Base-by-base conservation (phyloP, 805 yeast species). In the Candida nanaspora region DNA sequence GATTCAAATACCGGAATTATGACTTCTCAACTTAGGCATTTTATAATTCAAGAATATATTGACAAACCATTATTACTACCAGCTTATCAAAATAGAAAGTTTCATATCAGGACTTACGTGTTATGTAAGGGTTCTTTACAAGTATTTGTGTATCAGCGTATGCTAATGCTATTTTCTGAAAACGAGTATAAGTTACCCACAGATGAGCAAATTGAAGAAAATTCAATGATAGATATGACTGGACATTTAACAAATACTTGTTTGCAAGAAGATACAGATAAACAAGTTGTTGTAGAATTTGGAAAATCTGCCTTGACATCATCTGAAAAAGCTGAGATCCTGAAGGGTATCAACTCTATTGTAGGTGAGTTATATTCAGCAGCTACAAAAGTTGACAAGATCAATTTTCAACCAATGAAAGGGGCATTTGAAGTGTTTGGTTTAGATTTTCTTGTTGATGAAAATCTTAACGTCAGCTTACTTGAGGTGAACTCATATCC, bases 161-260 rank as follows among this genome's bases (percentile, higher is more conserved):
- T 91, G 75, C 66, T 93, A 45, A 80, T 94, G 35, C 66, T 93
- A 36, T 91, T 93, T 65, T 86, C 97, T 11, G 74, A 74, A 9
- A 55, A 66, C 2, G 42, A 65, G 4, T 91, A 77, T 52, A 41
- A 48, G 0, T 40, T 47, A 7, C 72, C 74, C 8, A 48, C 59
- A 3, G 59, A 56, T 21, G 45, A 51, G n/a, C 56, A 55, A n/a
- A 50, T 51, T 6, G 56, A 55, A n/a, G n/a, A n/a, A n/a, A n/a
- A n/a, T n/a, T n/a, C n/a, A n/a, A 52, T 59, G 6, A 61, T 70
- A 6, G 65, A 70, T 27, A 70, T 86, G 61, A 68, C 68, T 1
- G 87, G 93, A 2, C 98, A 93, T 57, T 69, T 93, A 48, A 93
- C 98, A 14, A 93, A 93, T 56, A 93, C 98, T 0, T 93, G 98